phyloP scores from a whole-genome alignment of 208 protist genomes.

The Phytomonas francai region DNA sequence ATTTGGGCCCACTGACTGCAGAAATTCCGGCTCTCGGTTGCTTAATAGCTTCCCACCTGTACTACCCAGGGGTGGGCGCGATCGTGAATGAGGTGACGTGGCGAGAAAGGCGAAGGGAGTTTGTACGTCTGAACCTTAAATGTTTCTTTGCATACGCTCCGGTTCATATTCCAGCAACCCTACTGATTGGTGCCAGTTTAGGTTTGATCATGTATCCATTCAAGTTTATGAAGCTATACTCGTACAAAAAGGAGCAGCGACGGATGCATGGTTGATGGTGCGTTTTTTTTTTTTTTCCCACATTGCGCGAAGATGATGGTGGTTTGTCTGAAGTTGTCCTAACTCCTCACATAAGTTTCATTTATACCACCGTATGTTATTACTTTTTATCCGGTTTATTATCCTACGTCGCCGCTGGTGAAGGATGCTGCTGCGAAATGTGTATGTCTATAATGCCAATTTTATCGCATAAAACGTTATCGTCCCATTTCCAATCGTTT shows the following conservation, averaged over 20 bases:
- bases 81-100: conserved; percentile 60
- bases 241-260: background rate
- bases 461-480: too few relatives aligned
- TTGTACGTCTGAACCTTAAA: conserved; percentile 55
- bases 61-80: conserved; percentile 59
- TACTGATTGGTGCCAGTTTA: conserved; percentile 29
- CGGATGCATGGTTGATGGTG: too few relatives aligned
- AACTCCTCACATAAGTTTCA: too few relatives aligned
- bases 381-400: too few relatives aligned
- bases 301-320: background rate
- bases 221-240: conserved; percentile 42
- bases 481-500: too few relatives aligned
- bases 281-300: conserved; percentile 7
- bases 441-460: too few relatives aligned
- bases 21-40: conserved; percentile 43
- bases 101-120: conserved; percentile 28
- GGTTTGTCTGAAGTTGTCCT: background rate
- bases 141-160: conserved; percentile 44
- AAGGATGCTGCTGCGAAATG: too few relatives aligned
- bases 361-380: too few relatives aligned
- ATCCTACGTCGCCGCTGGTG: too few relatives aligned
- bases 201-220: conserved; percentile 41
- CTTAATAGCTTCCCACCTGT: conserved; percentile 43
- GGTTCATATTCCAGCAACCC: conserved; percentile 33
- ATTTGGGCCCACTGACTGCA: conserved; percentile 47